A percentile compares a stretch with the other conserved stretches of the same genome.
Conservation (phyloP, 306 rosid species). For the Gastrolobium villosum region DNA sequence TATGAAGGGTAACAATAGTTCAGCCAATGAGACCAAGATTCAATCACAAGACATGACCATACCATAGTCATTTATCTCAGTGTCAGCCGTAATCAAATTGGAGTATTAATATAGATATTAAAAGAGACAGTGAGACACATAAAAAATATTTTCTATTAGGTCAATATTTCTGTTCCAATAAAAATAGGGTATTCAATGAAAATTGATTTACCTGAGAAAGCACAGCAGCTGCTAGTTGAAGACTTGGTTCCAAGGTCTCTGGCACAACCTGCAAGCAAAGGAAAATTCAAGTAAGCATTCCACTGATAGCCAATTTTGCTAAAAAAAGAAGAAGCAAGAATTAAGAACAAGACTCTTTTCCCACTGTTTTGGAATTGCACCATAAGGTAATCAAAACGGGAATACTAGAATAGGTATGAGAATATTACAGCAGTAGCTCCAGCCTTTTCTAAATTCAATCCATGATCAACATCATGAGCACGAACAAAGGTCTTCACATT, state of each 20-base stretch:
- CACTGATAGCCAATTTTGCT: slow-evolving; percentile 8
- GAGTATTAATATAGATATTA: slow-evolving; percentile 19
- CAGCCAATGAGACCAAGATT: slow-evolving; percentile 31
- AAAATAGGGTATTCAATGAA: slow-evolving; percentile 3
- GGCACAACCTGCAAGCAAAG: slow-evolving; percentile 88
- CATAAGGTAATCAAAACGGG: slow-evolving; percentile 36
- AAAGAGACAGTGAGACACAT: slow-evolving; percentile 1
- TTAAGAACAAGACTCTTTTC: slow-evolving; percentile 8
- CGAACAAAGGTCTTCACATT: slow-evolving; percentile 99
- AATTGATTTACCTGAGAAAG: slow-evolving; percentile 85
- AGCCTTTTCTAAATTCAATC: slow-evolving; percentile 98
- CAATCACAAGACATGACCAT: slow-evolving; percentile 9
- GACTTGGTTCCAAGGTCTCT: slow-evolving; percentile 99
- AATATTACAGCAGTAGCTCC: slow-evolving; percentile 98
- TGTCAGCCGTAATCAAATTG: slow-evolving; percentile 16
- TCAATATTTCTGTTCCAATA: slow-evolving; percentile 32
- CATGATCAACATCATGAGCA: slow-evolving; percentile 99
- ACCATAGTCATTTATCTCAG: slow-evolving; percentile 21
- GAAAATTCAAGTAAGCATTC: slow-evolving; percentile 37
- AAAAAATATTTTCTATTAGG: not conserved
- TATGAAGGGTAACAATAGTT: slow-evolving; percentile 8
- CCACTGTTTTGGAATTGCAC: not conserved
- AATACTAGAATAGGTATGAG: slow-evolving; percentile 40
- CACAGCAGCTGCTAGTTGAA: slow-evolving; percentile 98
- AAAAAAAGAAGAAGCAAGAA: slow-evolving; percentile 30